Evolutionary conservation across 306 rosid species (phyloP).

Genomic region (Castanospermum australe): DNA sequence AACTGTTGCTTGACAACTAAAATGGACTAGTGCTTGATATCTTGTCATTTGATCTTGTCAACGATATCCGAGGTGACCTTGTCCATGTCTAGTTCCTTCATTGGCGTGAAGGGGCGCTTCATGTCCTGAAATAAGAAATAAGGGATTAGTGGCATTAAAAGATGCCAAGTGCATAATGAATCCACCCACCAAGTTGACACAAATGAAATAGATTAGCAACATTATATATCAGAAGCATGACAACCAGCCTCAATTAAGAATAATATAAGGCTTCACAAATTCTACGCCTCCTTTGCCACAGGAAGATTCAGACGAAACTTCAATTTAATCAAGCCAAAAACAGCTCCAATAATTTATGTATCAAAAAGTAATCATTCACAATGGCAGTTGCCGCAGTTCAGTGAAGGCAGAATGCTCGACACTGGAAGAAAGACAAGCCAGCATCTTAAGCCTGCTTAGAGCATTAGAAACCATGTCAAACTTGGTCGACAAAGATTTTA

Average conservation of each 20-base stretch:
- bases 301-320: neutral
- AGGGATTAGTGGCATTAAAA: neutral
- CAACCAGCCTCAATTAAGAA: neutral
- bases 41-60: conserved; percentile 31
- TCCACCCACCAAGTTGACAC: neutral
- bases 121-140: conserved; percentile 34
- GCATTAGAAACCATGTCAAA: neutral
- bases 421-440: neutral
- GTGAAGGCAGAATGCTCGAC: neutral
- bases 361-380: neutral
- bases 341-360: neutral
- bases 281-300: neutral
- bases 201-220: neutral
- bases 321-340: neutral
- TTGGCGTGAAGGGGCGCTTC: conserved; percentile 59
- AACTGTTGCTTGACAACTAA: neutral
- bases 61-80: conserved; percentile 40
- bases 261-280: neutral
- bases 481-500: neutral
- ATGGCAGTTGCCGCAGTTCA: neutral
- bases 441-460: neutral
- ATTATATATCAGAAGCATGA: neutral
- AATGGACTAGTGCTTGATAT: neutral
- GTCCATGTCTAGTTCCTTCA: conserved; percentile 54
- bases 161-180: neutral